A percentile compares a stretch with the other conserved stretches of the same genome.
phyloP scores from a whole-genome alignment of 73 alveolate genomes.

The Paramecium bursaria region DNA sequence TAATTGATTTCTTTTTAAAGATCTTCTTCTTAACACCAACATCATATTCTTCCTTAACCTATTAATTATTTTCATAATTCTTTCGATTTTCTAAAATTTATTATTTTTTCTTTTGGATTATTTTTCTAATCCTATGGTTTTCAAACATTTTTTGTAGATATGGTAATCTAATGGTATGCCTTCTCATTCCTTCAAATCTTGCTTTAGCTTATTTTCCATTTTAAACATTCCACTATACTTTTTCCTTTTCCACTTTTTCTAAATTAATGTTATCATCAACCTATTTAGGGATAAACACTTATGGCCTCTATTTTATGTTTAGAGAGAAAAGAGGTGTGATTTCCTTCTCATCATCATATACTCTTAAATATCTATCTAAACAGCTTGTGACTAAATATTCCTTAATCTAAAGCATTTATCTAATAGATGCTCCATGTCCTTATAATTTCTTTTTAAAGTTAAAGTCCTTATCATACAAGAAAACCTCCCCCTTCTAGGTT shows the following conservation, averaged over 20 bases:
- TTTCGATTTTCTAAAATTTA: background rate
- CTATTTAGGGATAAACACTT: background rate
- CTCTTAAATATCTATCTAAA: constrained; percentile 40
- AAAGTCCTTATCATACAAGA: background rate
- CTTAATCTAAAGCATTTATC: background rate
- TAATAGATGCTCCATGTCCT: constrained; percentile 4
- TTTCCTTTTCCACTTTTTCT: constrained; percentile 1
- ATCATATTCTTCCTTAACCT: no score
- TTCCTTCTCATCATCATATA: constrained; percentile 8
- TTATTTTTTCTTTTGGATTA: constrained; percentile 30
- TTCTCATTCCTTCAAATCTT: constrained; percentile 58
- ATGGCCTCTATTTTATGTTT: constrained; percentile 10
- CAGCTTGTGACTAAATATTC: background rate
- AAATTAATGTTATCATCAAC: background rate
- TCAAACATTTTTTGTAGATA: constrained; percentile 22
- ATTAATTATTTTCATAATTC: background rate
- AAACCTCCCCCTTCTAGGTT: constrained; percentile 33
- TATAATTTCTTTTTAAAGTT: background rate
- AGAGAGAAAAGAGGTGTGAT: background rate
- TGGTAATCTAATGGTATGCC: constrained; percentile 28
- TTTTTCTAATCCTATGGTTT: constrained; percentile 9
- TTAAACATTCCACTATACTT: background rate
- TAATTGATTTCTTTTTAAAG: no score
- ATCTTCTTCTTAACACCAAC: no score
- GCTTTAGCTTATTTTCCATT: constrained; percentile 52